These are phyloP conservation scores for Hanseniaspora pseudoguilliermondii DNA, from an alignment of 805 yeast genomes.

Conservation along the genomic window DNA sequence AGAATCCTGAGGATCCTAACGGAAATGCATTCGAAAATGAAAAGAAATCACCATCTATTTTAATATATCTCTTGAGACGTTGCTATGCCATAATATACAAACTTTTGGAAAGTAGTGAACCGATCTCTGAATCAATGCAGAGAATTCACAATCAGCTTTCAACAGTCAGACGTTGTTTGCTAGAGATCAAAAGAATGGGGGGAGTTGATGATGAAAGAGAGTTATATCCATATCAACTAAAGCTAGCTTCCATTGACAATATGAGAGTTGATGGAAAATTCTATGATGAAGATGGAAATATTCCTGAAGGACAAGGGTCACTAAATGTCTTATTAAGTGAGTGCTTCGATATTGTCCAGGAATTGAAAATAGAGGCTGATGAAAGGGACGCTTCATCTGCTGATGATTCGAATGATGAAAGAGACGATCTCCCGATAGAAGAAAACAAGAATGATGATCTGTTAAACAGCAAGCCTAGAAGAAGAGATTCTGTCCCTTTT, in stretches of 20 bases:
- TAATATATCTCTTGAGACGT: conserved; percentile 70
- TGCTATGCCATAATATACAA: conserved; percentile 86
- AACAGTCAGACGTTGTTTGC: conserved; percentile 78
- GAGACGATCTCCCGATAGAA: conserved; percentile 17
- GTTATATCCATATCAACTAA: conserved; percentile 89
- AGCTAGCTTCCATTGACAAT: conserved; percentile 79
- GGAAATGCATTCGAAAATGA: conserved; percentile 19
- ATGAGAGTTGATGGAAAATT: conserved; percentile 84
- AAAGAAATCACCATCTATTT: conserved; percentile 46
- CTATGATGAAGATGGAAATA: conserved; percentile 60
- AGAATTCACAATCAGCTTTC: conserved; percentile 87
- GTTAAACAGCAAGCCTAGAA: background rate
- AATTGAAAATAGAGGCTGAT: conserved; percentile 72
- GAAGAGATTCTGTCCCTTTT: conserved; percentile 13
- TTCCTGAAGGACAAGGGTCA: conserved; percentile 98
- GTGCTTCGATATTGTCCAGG: conserved; percentile 87
- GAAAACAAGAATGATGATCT: conserved; percentile 3
- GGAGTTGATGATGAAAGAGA: conserved; percentile 82
- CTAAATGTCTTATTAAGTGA: conserved; percentile 80
- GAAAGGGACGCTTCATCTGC: conserved; percentile 34
- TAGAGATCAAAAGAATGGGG: conserved; percentile 85
- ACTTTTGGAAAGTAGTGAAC: conserved; percentile 81
- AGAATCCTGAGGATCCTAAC: conserved; percentile 18
- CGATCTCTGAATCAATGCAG: conserved; percentile 85
- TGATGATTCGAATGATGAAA: conserved; percentile 12